Evolutionary conservation across 139 green algal species (phyloP), one percentile per base, ranked within the genome.

Genomic region (Astrephomene gubernaculifera): DNA sequence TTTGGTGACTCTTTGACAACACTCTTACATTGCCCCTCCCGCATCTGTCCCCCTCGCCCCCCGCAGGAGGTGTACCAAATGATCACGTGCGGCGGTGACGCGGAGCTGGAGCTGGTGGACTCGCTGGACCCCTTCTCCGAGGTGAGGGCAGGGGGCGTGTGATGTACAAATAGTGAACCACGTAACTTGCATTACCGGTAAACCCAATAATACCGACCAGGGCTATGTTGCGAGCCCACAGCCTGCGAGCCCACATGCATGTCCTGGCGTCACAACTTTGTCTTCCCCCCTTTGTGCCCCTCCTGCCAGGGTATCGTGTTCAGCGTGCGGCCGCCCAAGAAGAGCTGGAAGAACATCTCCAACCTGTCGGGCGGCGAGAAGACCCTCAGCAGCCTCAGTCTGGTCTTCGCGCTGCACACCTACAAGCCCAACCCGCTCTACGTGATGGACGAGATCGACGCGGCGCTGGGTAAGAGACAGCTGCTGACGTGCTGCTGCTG

Each of bases 371-470:
- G 97, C 14, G 97, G 97, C 4, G 97, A 99, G 90, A 99, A 99
- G 94, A 99, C 97, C 27, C 95, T 99, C 49, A 95, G 85, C 81
- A 98, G 94, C 6, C 92, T 99, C 31, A 95, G 94, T 39, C 94
- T 99, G 4, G 96, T 99, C 1, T 99, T 99, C 93, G 98, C 98
- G 27, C 95, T 99, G 89, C 98, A 99, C 91, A 96, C 99, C 86
- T 99, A 97, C 94, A 98, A 98, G 90, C 98, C 98, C 52, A 99
- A 98, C 21, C 98, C 98, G n/a, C 93, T 99, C 25, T 99, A 99
- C 86, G 97, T 99, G 41, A 99, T 99, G 98, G 98, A 99, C 86
- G 98, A 99, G 91, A 99, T 99, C 60, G 98, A 99, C 86, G 98
- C 98, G 1, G 98, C 98, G 24, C 93, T 99, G 12, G 95, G 94